Base-by-base conservation (phyloP, 371 early-diverging fungal species). In the Smittium culicis region DNA sequence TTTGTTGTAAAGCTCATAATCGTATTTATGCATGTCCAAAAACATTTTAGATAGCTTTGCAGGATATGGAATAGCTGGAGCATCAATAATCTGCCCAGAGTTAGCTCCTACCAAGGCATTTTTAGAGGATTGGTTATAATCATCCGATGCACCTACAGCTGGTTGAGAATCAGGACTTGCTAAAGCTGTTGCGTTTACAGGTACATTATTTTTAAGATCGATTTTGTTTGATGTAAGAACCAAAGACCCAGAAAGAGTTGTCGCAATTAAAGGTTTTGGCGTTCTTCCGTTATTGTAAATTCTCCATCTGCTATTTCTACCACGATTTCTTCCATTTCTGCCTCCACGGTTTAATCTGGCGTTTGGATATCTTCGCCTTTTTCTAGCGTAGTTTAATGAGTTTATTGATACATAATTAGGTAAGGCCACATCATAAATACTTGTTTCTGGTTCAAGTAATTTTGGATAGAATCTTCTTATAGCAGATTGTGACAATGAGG, bases 11-110 rank as follows among this genome's bases (percentile, higher is more conserved):
- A 32, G 28, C 25, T 27, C 55, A 1, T 56, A 54, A 29, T 72
- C 71, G 55, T 75, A 73, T 1, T 71, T 68, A 28, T 76, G 77
- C 77, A 77, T 76, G 1, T 55, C 45, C 16, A 76, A 67, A 73
- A 73, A 76, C 33, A 35, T 31, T 1, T 67, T 29, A 1, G 68
- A 30, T 70, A 76, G 61, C 24, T 69, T 70, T n/a, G 68, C 69
- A 24, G 77, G 77, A 34, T 70, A 68, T 27, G 66, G 45, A 14
- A 76, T 67, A 14, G 17, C 54, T 24, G 35, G 56, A 55, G 29
- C 59, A 11, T 59, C 14, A 25, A 32, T 59, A 27, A 11, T 32
- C 16, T 11, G 5, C 16, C 14, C 25, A 5, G 5, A 25, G 60
- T 59, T 25, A 11, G 60, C 5, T 29, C 60, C 45, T 11, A 5